Percentiles rank a stretch among this genome's conserved stretches.
Evolutionary conservation across 1,284 basidiomycete species (phyloP).

Genomic region (Porodaedalea pini): DNA sequence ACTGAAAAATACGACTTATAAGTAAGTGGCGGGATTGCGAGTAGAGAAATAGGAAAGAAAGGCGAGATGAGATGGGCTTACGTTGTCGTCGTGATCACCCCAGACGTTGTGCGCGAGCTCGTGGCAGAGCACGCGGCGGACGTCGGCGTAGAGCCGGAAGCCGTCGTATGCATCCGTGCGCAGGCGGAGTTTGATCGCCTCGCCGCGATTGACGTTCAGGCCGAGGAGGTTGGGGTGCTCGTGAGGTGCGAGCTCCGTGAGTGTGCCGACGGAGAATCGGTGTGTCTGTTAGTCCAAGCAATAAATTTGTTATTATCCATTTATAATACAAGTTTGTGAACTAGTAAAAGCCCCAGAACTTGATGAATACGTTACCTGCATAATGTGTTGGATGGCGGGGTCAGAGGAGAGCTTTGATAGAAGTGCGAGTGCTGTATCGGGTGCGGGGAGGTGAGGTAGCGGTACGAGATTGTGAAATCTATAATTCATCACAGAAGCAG

Average conservation of each 20-base stretch:
- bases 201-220: slow-evolving; percentile 62
- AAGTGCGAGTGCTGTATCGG: slow-evolving; percentile 48
- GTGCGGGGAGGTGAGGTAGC: slow-evolving; percentile 59
- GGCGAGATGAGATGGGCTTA: slow-evolving; percentile 36
- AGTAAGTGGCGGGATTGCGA: too few relatives aligned
- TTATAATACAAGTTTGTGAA: too few relatives aligned
- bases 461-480: slow-evolving; percentile 63
- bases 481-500: slow-evolving; percentile 41
- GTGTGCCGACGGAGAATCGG: slow-evolving; percentile 56
- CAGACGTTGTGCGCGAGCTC: slow-evolving; percentile 74
- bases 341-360: neutral
- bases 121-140: slow-evolving; percentile 68
- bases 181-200: slow-evolving; percentile 61
- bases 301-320: too few relatives aligned
- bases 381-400: slow-evolving; percentile 63
- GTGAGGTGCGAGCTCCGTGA: slow-evolving; percentile 74
- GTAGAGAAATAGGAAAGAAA: too few relatives aligned
- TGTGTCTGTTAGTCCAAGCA: slow-evolving; percentile 51
- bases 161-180: slow-evolving; percentile 71
- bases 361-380: slow-evolving; percentile 34
- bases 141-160: slow-evolving; percentile 61
- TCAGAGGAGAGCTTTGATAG: slow-evolving; percentile 61
- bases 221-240: slow-evolving; percentile 70
- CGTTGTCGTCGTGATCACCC: slow-evolving; percentile 69
- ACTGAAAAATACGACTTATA: slow-evolving; percentile 43